Base-by-base conservation (phyloP, 108 stramenopile genomes). In the Skeletonema marinoi region DNA sequence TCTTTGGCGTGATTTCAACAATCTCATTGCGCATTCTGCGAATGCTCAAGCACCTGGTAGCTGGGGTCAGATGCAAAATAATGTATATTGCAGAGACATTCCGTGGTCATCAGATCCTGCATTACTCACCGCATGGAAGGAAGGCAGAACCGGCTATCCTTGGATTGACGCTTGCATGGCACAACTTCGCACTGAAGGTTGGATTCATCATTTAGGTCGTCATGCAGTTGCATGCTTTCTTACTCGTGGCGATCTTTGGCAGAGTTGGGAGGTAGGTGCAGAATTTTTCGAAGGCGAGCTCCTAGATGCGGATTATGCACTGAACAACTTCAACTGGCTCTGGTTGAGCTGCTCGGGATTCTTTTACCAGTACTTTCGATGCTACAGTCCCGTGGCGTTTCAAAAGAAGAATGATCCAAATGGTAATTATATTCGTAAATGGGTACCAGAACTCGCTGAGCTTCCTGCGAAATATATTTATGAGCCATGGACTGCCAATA, bases 151-250 rank as follows among this genome's bases (percentile, higher is more conserved):
- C 10, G 99, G 99, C 7, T 99, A 91, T 82, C 99, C 99, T 9
- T 98, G 87, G 74, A 98, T 99, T 64, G 98, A 99, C 67, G 99
- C 99, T 29, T 78, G 83, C 71, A 99, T 99, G 99, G 89, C 85
- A 2, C 98, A 99, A 73, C 86, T 99, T 36, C 74, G 86, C 29
- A 78, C 87, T 46, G 87, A 92, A 70, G 98, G 97, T 39, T 99
- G 97, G 97, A 94, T 99, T 30, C 98, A 99, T 75, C 98, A 99
- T 78, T 80, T 98, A 19, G 97, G 88, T 12, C 70, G 98, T 33
- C 98, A 99, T 78, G 89, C 96, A 1, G 98, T 98, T 25, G 97
- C 99, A 2, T 99, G 99, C 84, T 99, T 99, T 72, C 72, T 99
- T 19, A 99, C 99, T 6, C 86, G 99, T 13, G 99, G 99, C 2